phyloP scores from a whole-genome alignment of 805 yeast genomes.

The Lipomyces yamadae region DNA sequence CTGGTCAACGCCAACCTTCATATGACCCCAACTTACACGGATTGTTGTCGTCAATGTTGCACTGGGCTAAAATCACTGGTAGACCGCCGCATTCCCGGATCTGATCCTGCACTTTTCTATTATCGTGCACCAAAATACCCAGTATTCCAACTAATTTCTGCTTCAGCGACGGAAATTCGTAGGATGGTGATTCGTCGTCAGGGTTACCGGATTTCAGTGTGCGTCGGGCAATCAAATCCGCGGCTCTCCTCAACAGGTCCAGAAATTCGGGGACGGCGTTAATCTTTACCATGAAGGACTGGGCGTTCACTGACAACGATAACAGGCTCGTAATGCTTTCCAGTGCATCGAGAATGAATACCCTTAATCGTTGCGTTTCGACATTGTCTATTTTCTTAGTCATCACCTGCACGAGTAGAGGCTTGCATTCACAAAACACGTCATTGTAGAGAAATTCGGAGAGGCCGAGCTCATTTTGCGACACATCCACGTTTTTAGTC shows the following conservation, averaged over 20 bases:
- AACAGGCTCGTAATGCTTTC: conserved; percentile 21
- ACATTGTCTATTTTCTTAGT: conserved; percentile 14
- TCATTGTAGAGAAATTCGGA: conserved; percentile 17
- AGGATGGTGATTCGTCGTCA: conserved; percentile 1
- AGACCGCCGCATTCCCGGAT: conserved; percentile 70
- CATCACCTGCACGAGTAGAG: conserved; percentile 27
- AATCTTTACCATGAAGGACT: conserved; percentile 14
- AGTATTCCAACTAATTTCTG: conserved; percentile 69
- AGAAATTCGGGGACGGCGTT: conserved; percentile 20
- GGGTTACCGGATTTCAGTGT: conserved; percentile 22
- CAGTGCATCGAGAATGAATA: conserved; percentile 7
- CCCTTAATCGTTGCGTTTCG: conserved; percentile 9
- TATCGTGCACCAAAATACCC: conserved; percentile 59
- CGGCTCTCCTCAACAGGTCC: conserved; percentile 26
- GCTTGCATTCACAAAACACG: conserved; percentile 20
- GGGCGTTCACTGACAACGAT: conserved; percentile 8
- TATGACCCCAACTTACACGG: conserved; percentile 56
- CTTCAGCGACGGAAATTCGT: conserved; percentile 65
- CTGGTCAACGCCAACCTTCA: not conserved
- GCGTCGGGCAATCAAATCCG: conserved; percentile 21
- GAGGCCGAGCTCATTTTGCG: conserved; percentile 11
- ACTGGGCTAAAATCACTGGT: conserved; percentile 73
- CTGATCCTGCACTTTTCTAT: conserved; percentile 65
- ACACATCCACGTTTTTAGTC: not conserved
- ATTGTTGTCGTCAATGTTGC: conserved; percentile 84